Evolutionary conservation across 331 rosid species (phyloP), one percentile per base, ranked within the genome.

Genomic region (Erythrophleum ivorense): DNA sequence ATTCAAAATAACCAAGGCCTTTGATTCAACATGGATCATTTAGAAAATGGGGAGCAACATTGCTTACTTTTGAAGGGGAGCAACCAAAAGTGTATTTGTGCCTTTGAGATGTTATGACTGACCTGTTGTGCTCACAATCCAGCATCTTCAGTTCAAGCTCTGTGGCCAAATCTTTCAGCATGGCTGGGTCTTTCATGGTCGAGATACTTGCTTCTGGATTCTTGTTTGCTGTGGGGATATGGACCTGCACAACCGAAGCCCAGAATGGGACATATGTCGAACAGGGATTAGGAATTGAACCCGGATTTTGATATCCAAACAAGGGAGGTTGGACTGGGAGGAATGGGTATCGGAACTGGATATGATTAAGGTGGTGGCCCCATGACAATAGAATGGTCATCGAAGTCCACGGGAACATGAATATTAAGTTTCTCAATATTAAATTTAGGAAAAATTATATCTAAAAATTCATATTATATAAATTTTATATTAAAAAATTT

Each of bases 91-190:
- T 36, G 40, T 36, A 36, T 36, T 36, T 36, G 2, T 2, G 40
- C 40, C 40, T 36, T 36, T 2, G 3, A 60, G 36, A 15, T 19
- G 3, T 6, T 54, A 58, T 55, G 4, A 63, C 70, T 67, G 80
- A 93, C 99, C 91, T 85, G 93, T 36, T 79, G 91, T 18, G 89
- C 70, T 33, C 97, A 91, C 53, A 96, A 90, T 62, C 99, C 99
- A 16, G 98, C 92, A 89, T 90, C 94, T 95, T 95, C 63, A 95
- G 94, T 83, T 89, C 97, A 76, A 95, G 98, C 64, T 91, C 94
- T 6, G 99, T 95, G 43, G 96, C 98, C 84, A 73, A 92, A 88
- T 72, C 88, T 88, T 82, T 91, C 93, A 0, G 57, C 90, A 74
- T 84, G 79, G 73, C 81, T 19, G 24, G 82, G 73, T 78, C 84